Conservation (phyloP, 139 green algal species). For the Tetraselmis striata region DNA sequence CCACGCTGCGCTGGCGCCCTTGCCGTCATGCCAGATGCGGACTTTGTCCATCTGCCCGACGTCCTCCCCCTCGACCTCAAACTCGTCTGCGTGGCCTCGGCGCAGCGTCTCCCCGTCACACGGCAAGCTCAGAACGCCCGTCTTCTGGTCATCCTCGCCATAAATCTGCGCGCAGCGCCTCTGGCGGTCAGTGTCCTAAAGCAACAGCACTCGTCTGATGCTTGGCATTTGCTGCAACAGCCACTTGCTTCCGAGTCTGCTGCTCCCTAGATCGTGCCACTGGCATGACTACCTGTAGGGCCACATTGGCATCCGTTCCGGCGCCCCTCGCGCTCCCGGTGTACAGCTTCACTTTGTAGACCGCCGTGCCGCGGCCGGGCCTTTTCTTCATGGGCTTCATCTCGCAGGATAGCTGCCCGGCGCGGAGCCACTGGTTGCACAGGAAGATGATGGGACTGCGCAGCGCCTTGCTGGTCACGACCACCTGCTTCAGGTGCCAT, state of each 20-base stretch:
- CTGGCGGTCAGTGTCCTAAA: slow-evolving; percentile 30
- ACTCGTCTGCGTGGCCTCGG: background rate
- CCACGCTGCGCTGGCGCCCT: slow-evolving; percentile 32
- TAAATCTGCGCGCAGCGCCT: slow-evolving; percentile 15
- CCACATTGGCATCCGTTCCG: slow-evolving; percentile 39
- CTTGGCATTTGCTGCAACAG: no score
- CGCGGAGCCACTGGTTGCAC: slow-evolving; percentile 17
- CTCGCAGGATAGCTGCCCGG: background rate
- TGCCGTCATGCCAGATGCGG: slow-evolving; percentile 53
- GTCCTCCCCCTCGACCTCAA: background rate
- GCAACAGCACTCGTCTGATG: no score
- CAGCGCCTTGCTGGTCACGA: slow-evolving; percentile 38
- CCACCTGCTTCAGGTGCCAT: slow-evolving; percentile 47
- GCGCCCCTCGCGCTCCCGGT: slow-evolving; percentile 43
- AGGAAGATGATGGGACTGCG: slow-evolving; percentile 31
- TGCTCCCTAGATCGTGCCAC: no score
- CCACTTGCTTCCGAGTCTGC: no score
- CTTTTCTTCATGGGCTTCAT: background rate
- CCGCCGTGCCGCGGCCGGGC: no score
- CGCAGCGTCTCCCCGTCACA: slow-evolving; percentile 21
- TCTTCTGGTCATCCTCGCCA: slow-evolving; percentile 47
- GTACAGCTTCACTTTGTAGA: slow-evolving; percentile 2
- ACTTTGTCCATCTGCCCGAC: slow-evolving; percentile 47
- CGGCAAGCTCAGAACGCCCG: background rate
- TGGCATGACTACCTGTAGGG: slow-evolving; percentile 35